A percentile compares a stretch with the other conserved stretches of the same genome.
phyloP scores from a whole-genome alignment of 1,284 basidiomycete species.

The Irpex rosettiformis region DNA sequence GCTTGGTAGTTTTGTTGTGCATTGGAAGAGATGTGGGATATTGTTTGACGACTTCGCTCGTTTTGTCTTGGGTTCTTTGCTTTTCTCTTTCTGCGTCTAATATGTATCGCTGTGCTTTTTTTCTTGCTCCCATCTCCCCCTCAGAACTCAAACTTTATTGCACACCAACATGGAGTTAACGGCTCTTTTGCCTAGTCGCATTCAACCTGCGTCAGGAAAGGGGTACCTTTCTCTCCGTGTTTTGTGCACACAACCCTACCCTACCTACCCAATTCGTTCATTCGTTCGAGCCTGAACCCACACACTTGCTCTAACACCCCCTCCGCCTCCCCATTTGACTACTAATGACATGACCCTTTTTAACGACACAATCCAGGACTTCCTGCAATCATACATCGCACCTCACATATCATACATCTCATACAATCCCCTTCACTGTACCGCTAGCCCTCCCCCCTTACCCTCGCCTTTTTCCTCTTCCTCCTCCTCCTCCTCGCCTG shows the following conservation, averaged over 20 bases:
- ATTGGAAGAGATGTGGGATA: conserved; percentile 39
- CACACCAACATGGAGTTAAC: conserved; percentile 11
- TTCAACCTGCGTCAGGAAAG: conserved; percentile 28
- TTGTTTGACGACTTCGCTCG: conserved; percentile 23
- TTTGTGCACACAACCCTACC: background rate
- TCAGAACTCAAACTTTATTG: conserved; percentile 16
- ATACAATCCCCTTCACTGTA: background rate
- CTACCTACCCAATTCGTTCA: background rate
- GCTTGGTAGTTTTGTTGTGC: conserved; percentile 35
- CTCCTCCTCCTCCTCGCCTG: no score
- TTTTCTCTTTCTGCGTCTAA: conserved; percentile 5
- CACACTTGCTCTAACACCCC: background rate
- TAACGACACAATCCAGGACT: background rate
- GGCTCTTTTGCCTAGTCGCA: background rate
- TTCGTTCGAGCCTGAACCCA: background rate
- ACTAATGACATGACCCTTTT: background rate
- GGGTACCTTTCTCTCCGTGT: conserved; percentile 12
- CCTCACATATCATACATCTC: background rate
- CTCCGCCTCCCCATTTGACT: no score
- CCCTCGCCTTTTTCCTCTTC: background rate
- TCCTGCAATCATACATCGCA: no score
- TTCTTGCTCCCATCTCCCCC: conserved; percentile 6
- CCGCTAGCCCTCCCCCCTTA: background rate
- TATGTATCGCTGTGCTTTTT: conserved; percentile 13
- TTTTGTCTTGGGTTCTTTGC: conserved; percentile 5